These are phyloP conservation scores for Rhodomyrtus psidioides DNA, from an alignment of 441 rosid species.

Conservation along the genomic window DNA sequence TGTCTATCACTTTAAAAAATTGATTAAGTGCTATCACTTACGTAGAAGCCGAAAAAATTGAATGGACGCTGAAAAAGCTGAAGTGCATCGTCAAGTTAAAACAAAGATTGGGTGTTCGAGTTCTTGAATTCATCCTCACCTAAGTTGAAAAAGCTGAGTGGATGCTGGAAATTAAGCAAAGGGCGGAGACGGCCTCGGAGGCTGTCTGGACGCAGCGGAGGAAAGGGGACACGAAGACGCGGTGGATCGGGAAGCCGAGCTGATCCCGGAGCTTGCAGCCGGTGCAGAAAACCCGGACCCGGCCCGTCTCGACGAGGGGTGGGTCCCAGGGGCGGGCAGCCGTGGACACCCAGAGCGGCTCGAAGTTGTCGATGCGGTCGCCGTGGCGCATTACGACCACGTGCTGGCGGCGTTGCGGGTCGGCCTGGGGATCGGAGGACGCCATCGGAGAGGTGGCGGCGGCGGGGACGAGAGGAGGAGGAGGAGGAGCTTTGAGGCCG, in stretches of 20 bases:
- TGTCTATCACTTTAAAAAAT: too few species aligned
- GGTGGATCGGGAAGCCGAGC: slow-evolving; percentile 58
- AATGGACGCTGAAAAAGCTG: too few species aligned
- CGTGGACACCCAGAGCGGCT: slow-evolving; percentile 43
- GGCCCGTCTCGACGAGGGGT: slow-evolving; percentile 42
- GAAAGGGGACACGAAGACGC: slow-evolving; percentile 83
- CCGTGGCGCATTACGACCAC: slow-evolving; percentile 88
- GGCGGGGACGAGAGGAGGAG: neutral
- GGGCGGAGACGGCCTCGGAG: slow-evolving; percentile 46
- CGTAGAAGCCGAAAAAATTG: too few species aligned
- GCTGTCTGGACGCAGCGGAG: slow-evolving; percentile 89
- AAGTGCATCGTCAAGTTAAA: too few species aligned
- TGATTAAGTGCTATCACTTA: too few species aligned
- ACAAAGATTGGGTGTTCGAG: too few species aligned
- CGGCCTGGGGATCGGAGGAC: neutral
- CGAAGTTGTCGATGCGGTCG: slow-evolving; percentile 66
- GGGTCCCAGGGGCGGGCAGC: slow-evolving; percentile 89
- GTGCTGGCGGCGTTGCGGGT: slow-evolving; percentile 28
- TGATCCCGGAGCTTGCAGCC: slow-evolving; percentile 40
- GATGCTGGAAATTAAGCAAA: too few species aligned
- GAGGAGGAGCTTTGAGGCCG: neutral
- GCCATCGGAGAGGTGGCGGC: neutral
- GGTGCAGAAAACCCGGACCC: slow-evolving; percentile 37
- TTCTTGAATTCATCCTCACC: too few species aligned
- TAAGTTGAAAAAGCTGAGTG: too few species aligned